Conservation (phyloP, 176 grass and related monocot genomes). For the Phoenix roebelenii region DNA sequence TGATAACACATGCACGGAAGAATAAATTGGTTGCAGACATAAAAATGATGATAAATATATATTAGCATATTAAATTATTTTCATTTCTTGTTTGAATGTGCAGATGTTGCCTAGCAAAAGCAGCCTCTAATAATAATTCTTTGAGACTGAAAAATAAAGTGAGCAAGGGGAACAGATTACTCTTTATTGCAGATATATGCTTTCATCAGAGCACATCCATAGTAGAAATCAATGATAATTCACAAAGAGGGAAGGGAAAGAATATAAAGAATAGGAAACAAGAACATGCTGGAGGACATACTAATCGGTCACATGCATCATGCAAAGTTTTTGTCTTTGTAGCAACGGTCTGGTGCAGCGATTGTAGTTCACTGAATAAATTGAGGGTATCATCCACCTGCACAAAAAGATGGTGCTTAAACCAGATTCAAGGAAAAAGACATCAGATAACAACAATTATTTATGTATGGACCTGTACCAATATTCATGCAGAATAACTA, state of each 20-base stretch:
- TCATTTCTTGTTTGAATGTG: too few relatives aligned
- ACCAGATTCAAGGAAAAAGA: background rate
- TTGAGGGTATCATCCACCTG: constrained; percentile 87
- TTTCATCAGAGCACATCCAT: background rate
- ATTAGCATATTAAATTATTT: too few relatives aligned
- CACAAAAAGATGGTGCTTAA: constrained; percentile 16
- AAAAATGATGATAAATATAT: too few relatives aligned
- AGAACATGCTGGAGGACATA: constrained; percentile 17
- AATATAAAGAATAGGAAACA: background rate
- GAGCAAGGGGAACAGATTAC: too few relatives aligned
- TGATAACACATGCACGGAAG: too few relatives aligned
- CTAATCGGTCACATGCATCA: constrained; percentile 92
- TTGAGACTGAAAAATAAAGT: too few relatives aligned
- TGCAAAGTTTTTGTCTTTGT: constrained; percentile 92
- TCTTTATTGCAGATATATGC: too few relatives aligned
- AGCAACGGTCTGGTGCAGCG: constrained; percentile 74
- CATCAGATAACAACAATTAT: background rate
- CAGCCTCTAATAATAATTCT: too few relatives aligned
- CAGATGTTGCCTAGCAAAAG: too few relatives aligned
- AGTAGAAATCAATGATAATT: constrained; percentile 4
- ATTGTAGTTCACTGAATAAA: constrained; percentile 90
- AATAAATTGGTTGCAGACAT: too few relatives aligned
- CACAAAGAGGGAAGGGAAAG: background rate
- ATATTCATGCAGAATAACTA: too few relatives aligned
- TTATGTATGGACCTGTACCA: too few relatives aligned